Percentiles rank a stretch among this genome's conserved stretches.
phyloP scores from a whole-genome alignment of 2,329 filamentous ascomycete genomes.

The Phialophora tarda region DNA sequence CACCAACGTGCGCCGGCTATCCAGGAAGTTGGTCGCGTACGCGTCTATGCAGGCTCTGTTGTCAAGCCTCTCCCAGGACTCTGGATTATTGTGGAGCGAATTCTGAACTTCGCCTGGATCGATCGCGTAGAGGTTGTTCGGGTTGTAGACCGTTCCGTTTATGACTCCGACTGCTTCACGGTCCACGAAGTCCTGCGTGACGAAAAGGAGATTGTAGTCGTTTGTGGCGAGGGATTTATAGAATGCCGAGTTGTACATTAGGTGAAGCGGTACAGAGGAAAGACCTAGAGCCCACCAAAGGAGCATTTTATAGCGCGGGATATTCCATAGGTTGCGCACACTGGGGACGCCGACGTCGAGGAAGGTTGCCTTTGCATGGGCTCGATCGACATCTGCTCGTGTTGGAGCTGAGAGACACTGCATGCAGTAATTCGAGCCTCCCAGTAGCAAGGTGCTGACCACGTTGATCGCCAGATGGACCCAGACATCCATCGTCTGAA shows the following conservation, averaged over 20 bases:
- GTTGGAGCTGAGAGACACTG: slow-evolving; percentile 45
- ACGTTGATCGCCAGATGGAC: slow-evolving; percentile 47
- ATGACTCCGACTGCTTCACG: slow-evolving; percentile 4
- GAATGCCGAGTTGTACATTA: slow-evolving; percentile 43
- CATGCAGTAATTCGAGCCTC: slow-evolving; percentile 47
- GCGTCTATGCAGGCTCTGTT: slow-evolving; percentile 25
- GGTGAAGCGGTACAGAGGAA: slow-evolving; percentile 40
- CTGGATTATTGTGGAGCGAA: slow-evolving; percentile 4
- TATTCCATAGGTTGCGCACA: slow-evolving; percentile 39
- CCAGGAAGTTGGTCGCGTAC: slow-evolving; percentile 30
- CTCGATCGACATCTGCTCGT: slow-evolving; percentile 43
- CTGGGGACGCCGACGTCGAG: slow-evolving; percentile 44
- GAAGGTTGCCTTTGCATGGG: slow-evolving; percentile 41
- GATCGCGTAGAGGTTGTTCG: not conserved
- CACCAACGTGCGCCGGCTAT: slow-evolving; percentile 30
- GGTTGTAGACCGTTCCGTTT: not conserved
- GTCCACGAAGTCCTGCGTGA: slow-evolving; percentile 34
- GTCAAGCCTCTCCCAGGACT: slow-evolving; percentile 24
- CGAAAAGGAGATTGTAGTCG: slow-evolving; percentile 38
- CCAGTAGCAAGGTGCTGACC: slow-evolving; percentile 44
- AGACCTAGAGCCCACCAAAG: slow-evolving; percentile 39
- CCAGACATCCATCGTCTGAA: slow-evolving; percentile 33
- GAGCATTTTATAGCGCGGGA: slow-evolving; percentile 27
- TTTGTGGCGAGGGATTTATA: slow-evolving; percentile 38
- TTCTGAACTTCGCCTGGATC: not conserved